Conservation (phyloP, 805 yeast species). For the Ogataea ganodermae region DNA sequence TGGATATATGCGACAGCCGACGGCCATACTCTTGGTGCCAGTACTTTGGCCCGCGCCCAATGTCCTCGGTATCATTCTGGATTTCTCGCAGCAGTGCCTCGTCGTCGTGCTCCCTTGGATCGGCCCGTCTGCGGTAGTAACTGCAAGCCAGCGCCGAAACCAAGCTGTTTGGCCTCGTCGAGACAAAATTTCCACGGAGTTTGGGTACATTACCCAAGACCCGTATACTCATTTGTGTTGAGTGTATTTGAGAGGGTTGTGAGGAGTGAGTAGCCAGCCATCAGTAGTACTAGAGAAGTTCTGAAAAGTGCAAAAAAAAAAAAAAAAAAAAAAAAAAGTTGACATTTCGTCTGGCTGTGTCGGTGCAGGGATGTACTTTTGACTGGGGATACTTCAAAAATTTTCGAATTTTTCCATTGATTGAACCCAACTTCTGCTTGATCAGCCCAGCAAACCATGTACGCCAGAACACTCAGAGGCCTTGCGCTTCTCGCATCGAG, state of each 20-base stretch:
- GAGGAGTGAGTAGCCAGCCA: no score
- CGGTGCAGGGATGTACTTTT: neutral
- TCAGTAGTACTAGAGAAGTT: neutral
- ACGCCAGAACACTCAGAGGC: neutral
- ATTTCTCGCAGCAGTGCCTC: slow-evolving; percentile 10
- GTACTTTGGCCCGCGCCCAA: slow-evolving; percentile 19
- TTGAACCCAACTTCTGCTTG: no score
- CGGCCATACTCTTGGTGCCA: slow-evolving; percentile 25
- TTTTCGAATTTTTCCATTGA: neutral
- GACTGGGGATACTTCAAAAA: neutral
- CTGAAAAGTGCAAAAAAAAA: neutral
- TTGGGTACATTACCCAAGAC: neutral
- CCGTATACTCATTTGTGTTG: slow-evolving; percentile 1
- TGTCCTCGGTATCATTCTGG: slow-evolving; percentile 7
- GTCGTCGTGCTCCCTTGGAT: slow-evolving; percentile 5
- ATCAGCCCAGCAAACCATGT: neutral
- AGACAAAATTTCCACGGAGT: neutral
- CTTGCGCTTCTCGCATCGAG: neutral
- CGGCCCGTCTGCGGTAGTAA: neutral
- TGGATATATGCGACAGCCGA: slow-evolving; percentile 22
- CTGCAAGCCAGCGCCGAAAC: neutral
- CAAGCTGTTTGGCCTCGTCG: no score
- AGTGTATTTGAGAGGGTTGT: neutral
- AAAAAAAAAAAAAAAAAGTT: neutral
- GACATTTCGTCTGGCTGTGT: neutral